phyloP scores from a whole-genome alignment of 129 eudicot genomes.

The Chrysanthemum makinoi region DNA sequence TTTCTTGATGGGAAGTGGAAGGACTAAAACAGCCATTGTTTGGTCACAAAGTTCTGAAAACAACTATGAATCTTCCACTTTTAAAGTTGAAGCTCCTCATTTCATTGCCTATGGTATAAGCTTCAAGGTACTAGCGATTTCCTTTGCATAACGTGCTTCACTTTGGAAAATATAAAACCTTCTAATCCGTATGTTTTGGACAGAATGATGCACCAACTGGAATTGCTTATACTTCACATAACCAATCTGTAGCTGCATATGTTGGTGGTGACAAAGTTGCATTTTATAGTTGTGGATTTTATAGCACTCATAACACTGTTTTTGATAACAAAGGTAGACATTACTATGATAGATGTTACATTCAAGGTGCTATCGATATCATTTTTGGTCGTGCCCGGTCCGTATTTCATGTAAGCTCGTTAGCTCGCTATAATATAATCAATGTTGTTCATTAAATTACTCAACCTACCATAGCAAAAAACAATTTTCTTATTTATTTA shows the following conservation, averaged over 20 bases:
- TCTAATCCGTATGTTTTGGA: slow-evolving; percentile 2
- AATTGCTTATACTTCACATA: slow-evolving; percentile 41
- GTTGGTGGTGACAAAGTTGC: slow-evolving; percentile 71
- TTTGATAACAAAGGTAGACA: slow-evolving; percentile 74
- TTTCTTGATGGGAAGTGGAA: slow-evolving; percentile 76
- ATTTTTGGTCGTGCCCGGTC: slow-evolving; percentile 78
- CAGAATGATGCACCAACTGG: slow-evolving; percentile 75
- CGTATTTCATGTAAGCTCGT: slow-evolving; percentile 47
- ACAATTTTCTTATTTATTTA: not conserved
- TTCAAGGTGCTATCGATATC: slow-evolving; percentile 79
- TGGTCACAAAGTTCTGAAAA: slow-evolving; percentile 71
- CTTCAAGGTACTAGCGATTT: slow-evolving; percentile 59
- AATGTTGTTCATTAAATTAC: not conserved
- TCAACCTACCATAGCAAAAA: not conserved
- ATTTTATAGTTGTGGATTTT: slow-evolving; percentile 78
- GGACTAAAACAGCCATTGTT: slow-evolving; percentile 56
- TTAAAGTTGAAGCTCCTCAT: slow-evolving; percentile 67
- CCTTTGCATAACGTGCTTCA: not conserved
- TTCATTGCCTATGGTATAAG: slow-evolving; percentile 76
- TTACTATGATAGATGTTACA: slow-evolving; percentile 71
- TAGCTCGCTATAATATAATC: not conserved
- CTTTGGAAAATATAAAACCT: not conserved
- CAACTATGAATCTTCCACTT: slow-evolving; percentile 65
- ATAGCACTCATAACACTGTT: slow-evolving; percentile 73
- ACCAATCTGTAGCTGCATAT: slow-evolving; percentile 76